Evolutionary conservation across 1,139 yeast species (phyloP), one percentile per base, ranked within the genome.

Genomic region (Petasospora rhodanensis): DNA sequence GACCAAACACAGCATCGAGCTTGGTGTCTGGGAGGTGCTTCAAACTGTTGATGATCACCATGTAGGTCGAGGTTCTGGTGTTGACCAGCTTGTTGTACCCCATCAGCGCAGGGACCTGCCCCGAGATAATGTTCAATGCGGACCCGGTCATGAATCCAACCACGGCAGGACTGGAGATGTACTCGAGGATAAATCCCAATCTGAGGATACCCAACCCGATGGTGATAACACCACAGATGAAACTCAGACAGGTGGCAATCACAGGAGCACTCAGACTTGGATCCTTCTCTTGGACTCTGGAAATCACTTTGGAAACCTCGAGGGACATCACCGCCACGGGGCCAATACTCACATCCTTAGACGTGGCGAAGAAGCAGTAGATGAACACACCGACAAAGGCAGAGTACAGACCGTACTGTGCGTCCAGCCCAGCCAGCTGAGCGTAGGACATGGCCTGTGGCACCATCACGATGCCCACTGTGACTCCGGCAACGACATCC

Each of bases 371-470:
- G 51, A 87, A 73, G 30, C 94, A 80, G 58, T 89, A 89, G 37
- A 83, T 75, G 55, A 86, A 74, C 13, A 87, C 95, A 53, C 97
- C 97, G 31, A 89, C 82, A 54, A 89, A 89, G 0, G 95, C 83
- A 17, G 96, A 84, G 61, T 89, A 89, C 32, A 89, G 70, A 32
- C 97, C 97, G 49, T 78, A 87, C 58, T 87, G 81, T 6, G 95
- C 77, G 6, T 77, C 70, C 41, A 89, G 70, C 3, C 85, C 77
- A 4, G 97, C 97, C 42, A 89, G 66, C 53, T 75, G 79, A 8
- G 96, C 96, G 55, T 89, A 89, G 0, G 96, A 86, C 96, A 89
- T 87, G 7, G 93, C 79, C 60, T 89, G 97, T 3, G 97, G 96
- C 19, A 89, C 95, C 48, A 87, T 70, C 14, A 89, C 96, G 44